These are phyloP conservation scores for Kernera saxatilis DNA, from an alignment of 345 rosid genomes.

Conservation along the genomic window DNA sequence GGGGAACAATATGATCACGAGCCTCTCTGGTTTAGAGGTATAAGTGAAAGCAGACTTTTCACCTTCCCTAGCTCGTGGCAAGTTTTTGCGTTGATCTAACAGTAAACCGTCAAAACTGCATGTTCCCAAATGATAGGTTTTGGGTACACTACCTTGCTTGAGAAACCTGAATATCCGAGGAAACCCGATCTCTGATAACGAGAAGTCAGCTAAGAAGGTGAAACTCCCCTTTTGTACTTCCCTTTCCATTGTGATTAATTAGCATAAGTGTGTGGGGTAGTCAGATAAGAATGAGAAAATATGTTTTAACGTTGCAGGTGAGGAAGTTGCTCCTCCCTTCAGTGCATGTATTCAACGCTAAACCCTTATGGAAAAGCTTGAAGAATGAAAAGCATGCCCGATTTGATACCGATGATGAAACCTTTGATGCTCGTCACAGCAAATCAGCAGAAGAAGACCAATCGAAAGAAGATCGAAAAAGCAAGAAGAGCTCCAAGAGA, in stretches of 20 bases:
- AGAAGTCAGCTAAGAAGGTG: constrained; percentile 69
- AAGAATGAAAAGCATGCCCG: constrained; percentile 27
- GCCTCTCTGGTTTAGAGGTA: constrained; percentile 78
- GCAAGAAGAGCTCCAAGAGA: constrained; percentile 29
- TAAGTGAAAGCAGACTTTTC: background rate
- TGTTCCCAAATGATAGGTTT: constrained; percentile 41
- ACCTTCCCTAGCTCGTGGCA: background rate
- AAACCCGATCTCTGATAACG: constrained; percentile 68
- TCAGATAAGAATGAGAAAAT: background rate
- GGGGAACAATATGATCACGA: constrained; percentile 72
- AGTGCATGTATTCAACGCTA: constrained; percentile 72
- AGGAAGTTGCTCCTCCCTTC: constrained; percentile 43
- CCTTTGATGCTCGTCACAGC: constrained; percentile 22
- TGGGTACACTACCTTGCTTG: constrained; percentile 51
- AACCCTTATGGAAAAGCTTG: constrained; percentile 44
- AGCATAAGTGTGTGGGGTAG: background rate
- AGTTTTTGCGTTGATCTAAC: background rate
- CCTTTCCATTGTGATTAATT: background rate
- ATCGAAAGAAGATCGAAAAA: constrained; percentile 1
- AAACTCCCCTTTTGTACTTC: background rate
- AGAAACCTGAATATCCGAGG: constrained; percentile 77
- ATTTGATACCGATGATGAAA: constrained; percentile 20
- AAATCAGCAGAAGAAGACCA: constrained; percentile 20
- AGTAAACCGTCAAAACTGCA: background rate
- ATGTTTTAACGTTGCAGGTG: constrained; percentile 38